These are phyloP conservation scores for Plantago ovata DNA, from an alignment of 257 asterid species.

Conservation along the genomic window DNA sequence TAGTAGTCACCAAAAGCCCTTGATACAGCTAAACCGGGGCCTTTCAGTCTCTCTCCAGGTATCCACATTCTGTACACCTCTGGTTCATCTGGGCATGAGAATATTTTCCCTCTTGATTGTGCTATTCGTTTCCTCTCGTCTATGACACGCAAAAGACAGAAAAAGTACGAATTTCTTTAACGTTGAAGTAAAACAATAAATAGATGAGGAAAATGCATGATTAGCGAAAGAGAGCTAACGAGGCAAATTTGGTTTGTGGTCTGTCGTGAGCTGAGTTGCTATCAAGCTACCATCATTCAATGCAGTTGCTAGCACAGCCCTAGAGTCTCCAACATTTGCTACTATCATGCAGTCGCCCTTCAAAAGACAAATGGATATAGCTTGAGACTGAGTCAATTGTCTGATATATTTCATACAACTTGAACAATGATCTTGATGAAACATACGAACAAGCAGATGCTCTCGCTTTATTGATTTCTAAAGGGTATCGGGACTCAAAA, in stretches of 20 bases:
- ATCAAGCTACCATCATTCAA: slow-evolving; percentile 42
- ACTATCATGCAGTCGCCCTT: slow-evolving; percentile 61
- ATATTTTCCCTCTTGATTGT: slow-evolving; percentile 48
- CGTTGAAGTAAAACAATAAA: background rate
- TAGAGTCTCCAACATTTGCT: slow-evolving; percentile 76
- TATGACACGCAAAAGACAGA: slow-evolving; percentile 23
- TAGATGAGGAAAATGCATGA: background rate
- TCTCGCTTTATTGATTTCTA: background rate
- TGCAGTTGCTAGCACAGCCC: slow-evolving; percentile 70
- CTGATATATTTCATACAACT: background rate
- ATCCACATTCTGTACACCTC: slow-evolving; percentile 71
- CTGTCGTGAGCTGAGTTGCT: slow-evolving; percentile 69
- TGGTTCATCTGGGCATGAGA: slow-evolving; percentile 60
- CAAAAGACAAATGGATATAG: slow-evolving; percentile 10
- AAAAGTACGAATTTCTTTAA: background rate
- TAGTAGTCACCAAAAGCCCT: slow-evolving; percentile 79
- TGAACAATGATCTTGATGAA: background rate
- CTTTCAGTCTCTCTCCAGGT: slow-evolving; percentile 46
- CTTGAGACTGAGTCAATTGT: background rate
- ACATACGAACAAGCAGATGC: background rate
- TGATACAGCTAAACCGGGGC: slow-evolving; percentile 81
- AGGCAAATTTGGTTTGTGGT: slow-evolving; percentile 75
- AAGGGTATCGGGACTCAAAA: no score
- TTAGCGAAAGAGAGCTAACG: slow-evolving; percentile 35
- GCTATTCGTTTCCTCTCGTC: slow-evolving; percentile 68